Evolutionary conservation across 805 yeast genomes (phyloP).

Genomic region (Kluyveromyces starmeri): DNA sequence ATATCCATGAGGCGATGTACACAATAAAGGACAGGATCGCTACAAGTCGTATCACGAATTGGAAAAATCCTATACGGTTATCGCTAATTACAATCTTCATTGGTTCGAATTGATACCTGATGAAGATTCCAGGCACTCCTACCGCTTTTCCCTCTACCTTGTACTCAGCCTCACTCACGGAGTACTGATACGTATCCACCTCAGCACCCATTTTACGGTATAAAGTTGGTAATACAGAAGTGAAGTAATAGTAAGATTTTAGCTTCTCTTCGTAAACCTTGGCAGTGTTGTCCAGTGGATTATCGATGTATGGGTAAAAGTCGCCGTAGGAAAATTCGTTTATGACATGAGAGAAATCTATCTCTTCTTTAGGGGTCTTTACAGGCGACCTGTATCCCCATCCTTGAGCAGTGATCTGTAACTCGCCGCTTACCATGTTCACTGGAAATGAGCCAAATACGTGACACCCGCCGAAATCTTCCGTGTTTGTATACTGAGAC

Average conservation of each 20-base stretch:
- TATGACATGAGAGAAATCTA: conserved; percentile 79
- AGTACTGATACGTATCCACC: conserved; percentile 79
- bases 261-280: conserved; percentile 41
- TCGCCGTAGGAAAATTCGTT: conserved; percentile 87
- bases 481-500: conserved; percentile 43
- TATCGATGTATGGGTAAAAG: conserved; percentile 74
- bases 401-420: conserved; percentile 76
- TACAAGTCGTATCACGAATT: conserved; percentile 66
- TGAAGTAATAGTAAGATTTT: conserved; percentile 52
- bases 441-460: conserved; percentile 77
- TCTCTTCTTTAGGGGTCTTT: conserved; percentile 38
- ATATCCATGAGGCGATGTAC: conserved; percentile 59
- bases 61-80: conserved; percentile 63
- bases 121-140: conserved; percentile 66
- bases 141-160: conserved; percentile 14
- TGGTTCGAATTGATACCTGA: conserved; percentile 86
- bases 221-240: conserved; percentile 78
- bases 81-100: conserved; percentile 63
- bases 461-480: conserved; percentile 61
- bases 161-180: conserved; percentile 48
- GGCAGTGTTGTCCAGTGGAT: conserved; percentile 78
- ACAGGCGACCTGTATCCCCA: conserved; percentile 43
- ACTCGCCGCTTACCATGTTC: conserved; percentile 75
- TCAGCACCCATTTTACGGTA: conserved; percentile 61
- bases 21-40: conserved; percentile 80